Evolutionary conservation across 2,329 filamentous ascomycete species (phyloP).

Genomic region (Hymenoscyphus fructigenus): DNA sequence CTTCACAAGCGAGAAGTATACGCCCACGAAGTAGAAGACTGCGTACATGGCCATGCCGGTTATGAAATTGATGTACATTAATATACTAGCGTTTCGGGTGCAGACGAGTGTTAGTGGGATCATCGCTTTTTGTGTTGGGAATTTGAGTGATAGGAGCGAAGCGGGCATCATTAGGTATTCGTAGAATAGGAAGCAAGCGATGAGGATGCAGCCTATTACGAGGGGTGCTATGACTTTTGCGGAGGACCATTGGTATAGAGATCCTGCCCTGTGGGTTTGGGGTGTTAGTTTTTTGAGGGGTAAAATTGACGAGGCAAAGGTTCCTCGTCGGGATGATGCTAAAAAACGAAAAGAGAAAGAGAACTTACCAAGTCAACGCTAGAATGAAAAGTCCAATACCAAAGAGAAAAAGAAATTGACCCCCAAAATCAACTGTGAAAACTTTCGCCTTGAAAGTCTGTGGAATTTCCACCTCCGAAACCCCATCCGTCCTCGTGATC

Average conservation of each 20-base stretch:
- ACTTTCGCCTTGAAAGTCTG: slow-evolving; percentile 42
- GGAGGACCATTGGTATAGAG: slow-evolving; percentile 43
- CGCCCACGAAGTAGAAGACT: slow-evolving; percentile 66
- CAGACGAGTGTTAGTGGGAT: slow-evolving; percentile 59
- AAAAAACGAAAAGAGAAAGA: too few relatives aligned
- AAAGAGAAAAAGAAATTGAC: slow-evolving; percentile 52
- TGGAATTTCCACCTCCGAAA: slow-evolving; percentile 39
- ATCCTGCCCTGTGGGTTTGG: slow-evolving; percentile 33
- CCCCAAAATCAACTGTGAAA: slow-evolving; percentile 55
- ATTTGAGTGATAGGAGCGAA: slow-evolving; percentile 44
- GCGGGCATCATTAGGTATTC: slow-evolving; percentile 48
- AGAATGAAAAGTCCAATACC: slow-evolving; percentile 43
- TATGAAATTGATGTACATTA: slow-evolving; percentile 62
- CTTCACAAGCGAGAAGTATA: slow-evolving; percentile 66
- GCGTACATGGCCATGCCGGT: slow-evolving; percentile 52
- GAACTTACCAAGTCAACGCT: slow-evolving; percentile 41
- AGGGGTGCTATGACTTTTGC: slow-evolving; percentile 42
- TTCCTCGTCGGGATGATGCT: too few relatives aligned
- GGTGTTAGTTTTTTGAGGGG: background rate
- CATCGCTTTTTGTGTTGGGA: slow-evolving; percentile 60
- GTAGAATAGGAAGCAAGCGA: slow-evolving; percentile 42
- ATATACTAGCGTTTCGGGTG: slow-evolving; percentile 57
- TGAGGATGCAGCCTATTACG: slow-evolving; percentile 39
- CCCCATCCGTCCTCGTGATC: slow-evolving; percentile 44
- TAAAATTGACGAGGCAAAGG: too few relatives aligned